A percentile compares a stretch with the other conserved stretches of the same genome.
Conservation (phyloP, 352 stramenopile species). For the Phytophthora hibernalis region DNA sequence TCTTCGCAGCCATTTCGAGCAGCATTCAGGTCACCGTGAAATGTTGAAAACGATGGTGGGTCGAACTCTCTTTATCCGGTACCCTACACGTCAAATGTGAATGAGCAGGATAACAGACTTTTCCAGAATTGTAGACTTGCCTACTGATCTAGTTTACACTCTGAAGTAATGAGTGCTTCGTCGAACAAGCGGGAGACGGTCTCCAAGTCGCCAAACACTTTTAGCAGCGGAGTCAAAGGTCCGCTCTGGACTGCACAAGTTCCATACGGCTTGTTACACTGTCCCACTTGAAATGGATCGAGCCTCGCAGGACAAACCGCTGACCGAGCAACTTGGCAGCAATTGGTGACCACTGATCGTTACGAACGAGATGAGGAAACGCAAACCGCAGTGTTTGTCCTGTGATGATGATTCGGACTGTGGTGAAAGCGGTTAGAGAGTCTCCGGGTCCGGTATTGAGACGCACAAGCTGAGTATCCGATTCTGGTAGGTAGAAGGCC, state of each 20-base stretch:
- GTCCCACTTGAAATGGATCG: background rate
- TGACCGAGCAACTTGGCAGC: constrained; percentile 1
- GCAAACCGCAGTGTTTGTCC: background rate
- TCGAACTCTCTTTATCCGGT: background rate
- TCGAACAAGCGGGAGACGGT: constrained; percentile 4
- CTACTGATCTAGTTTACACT: background rate
- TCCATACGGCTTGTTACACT: no score
- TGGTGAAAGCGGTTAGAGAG: background rate
- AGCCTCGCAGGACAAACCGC: background rate
- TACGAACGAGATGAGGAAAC: background rate
- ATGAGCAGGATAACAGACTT: no score
- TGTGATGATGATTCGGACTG: background rate
- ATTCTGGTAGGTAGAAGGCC: background rate
- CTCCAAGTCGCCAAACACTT: constrained; percentile 8
- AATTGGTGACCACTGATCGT: background rate
- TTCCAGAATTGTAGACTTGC: no score
- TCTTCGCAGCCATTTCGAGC: no score
- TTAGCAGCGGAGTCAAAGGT: constrained; percentile 18
- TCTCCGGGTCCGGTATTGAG: background rate
- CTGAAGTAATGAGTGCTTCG: background rate
- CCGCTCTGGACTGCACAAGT: background rate
- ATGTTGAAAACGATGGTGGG: background rate
- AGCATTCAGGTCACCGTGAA: no score
- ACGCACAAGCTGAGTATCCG: constrained; percentile 4
- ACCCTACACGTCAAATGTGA: no score